These are phyloP conservation scores for Orbilia brochopaga DNA, from an alignment of 2,329 filamentous ascomycete genomes.

Conservation along the genomic window DNA sequence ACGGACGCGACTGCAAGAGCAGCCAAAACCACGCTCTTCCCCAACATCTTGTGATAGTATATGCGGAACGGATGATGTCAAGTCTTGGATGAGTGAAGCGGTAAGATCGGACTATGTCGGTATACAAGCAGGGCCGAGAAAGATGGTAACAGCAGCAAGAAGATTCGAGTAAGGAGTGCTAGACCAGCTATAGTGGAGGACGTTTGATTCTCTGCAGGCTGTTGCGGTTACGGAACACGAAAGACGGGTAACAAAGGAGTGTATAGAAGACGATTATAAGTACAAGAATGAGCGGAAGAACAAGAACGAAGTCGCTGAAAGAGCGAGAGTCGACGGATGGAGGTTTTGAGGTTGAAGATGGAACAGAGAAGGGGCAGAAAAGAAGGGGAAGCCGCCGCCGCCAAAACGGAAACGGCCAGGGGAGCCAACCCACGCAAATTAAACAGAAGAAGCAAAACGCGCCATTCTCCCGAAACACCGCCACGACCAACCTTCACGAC, in stretches of 20 bases:
- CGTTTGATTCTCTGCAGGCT: conserved; percentile 10
- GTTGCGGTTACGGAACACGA: neutral
- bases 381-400: conserved; percentile 4
- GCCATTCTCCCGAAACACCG: neutral
- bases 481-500: no score
- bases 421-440: neutral
- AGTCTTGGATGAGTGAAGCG: neutral
- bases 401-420: neutral
- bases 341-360: conserved; percentile 20
- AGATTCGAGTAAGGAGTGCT: conserved; percentile 16
- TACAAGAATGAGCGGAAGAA: conserved; percentile 23
- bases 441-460: conserved; percentile 1
- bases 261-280: conserved; percentile 40
- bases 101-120: conserved; percentile 8
- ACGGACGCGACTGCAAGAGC: conserved; percentile 59
- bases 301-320: neutral
- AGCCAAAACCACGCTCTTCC: conserved; percentile 51
- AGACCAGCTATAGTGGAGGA: conserved; percentile 34
- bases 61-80: neutral
- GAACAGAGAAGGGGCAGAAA: conserved; percentile 10
- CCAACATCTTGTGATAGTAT: conserved; percentile 24
- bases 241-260: conserved; percentile 30
- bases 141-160: conserved; percentile 1
- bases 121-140: neutral
- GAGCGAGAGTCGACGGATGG: conserved; percentile 3